These are phyloP conservation scores for Capsicum chinense DNA, from an alignment of 257 asterid genomes.

Conservation along the genomic window DNA sequence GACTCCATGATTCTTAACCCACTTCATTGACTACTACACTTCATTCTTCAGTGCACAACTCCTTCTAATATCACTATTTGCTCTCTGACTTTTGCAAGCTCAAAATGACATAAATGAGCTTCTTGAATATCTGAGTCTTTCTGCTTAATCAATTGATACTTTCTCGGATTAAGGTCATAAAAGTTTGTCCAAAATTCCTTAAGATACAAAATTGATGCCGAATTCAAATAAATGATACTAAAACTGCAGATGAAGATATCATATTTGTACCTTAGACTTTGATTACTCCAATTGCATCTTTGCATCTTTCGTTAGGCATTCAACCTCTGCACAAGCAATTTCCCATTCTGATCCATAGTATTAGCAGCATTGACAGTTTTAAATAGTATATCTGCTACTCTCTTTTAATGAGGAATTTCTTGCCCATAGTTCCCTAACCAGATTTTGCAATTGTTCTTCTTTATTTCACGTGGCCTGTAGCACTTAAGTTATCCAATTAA, in stretches of 20 bases:
- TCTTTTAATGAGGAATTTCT: constrained; percentile 82
- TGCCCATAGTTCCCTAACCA: constrained; percentile 66
- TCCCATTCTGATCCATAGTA: constrained; percentile 46
- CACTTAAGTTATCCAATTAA: constrained; percentile 24
- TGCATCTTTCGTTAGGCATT: constrained; percentile 65
- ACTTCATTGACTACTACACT: neutral
- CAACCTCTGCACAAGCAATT: constrained; percentile 75
- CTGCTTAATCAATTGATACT: constrained; percentile 64
- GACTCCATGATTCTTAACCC: constrained; percentile 19
- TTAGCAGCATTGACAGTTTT: constrained; percentile 92
- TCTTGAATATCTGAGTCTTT: constrained; percentile 76
- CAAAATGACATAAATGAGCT: constrained; percentile 90
- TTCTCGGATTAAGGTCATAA: constrained; percentile 57
- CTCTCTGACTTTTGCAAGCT: constrained; percentile 91
- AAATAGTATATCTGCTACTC: constrained; percentile 72
- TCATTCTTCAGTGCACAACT: constrained; percentile 48
- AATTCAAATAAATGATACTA: neutral
- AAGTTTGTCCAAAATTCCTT: constrained; percentile 31
- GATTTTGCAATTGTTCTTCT: constrained; percentile 84
- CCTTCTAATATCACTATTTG: constrained; percentile 55
- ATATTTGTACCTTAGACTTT: constrained; percentile 59
- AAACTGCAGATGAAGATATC: constrained; percentile 22
- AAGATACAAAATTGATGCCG: constrained; percentile 34
- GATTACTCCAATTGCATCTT: constrained; percentile 54
- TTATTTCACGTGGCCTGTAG: constrained; percentile 86